Base-by-base conservation (phyloP, 305 asterid species). In the Vinca major region DNA sequence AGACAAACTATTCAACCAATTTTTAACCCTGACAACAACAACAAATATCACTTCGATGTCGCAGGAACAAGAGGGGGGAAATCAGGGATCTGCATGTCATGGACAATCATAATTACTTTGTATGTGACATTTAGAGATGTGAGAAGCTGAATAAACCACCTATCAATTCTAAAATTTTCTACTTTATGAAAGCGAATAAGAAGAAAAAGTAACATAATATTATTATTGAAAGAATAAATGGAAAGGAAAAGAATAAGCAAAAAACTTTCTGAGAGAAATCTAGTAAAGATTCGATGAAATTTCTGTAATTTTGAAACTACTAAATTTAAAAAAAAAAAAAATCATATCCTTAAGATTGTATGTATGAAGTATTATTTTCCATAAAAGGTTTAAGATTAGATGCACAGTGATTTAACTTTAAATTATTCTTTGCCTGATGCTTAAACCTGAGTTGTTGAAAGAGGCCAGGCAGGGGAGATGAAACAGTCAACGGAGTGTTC, bases 391-490 rank as follows among this genome's bases (percentile, higher is more conserved):
- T n/a, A 11, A n/a, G 11, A 47, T 47, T 57, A 56, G 53, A 62
- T 53, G 55, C 57, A 33, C 8, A n/a, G 71, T 21, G 1, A 5
- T 36, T 39, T 62, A 50, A 72, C 13, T 26, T 66, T 14, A 75
- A 71, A 69, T 50, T 53, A 43, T 26, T 52, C 14, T 6, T 20
- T 45, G 21, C 12, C 63, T 37, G 20, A 56, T 60, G 65, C 65
- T 26, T 19, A 16, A 72, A 92, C 97, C 95, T 92, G 82, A 90
- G 94, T 75, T 92, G 85, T 75, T 87, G 86, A 83, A 92, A 90
- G 56, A 92, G 90, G 80, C 97, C 97, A 62, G 98, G 98, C 68
- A 90, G 68, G 54, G 98, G 97, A 51, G 97, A 92, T 43, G 98
- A 92, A 78, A 68, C 69, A 63, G 98, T 88, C 84, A 92, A 80